Evolutionary conservation across 1,139 yeast genomes (phyloP), one percentile per base, ranked within the genome.

Genomic region (Tardiomyces digboiensis): DNA sequence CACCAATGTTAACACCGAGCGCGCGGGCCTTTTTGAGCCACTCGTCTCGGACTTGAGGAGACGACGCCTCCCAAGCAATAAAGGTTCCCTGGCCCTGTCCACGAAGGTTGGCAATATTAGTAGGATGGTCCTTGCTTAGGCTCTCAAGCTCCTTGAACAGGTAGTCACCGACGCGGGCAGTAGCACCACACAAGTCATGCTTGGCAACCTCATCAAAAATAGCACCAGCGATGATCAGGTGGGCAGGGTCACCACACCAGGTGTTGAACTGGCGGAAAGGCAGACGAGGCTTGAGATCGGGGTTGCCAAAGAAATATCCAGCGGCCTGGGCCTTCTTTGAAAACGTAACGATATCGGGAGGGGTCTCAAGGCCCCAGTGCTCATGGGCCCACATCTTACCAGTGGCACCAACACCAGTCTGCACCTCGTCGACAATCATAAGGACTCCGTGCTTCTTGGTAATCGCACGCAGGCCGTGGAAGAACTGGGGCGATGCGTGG

Each of bases 221-320:
- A 51, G 83, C 76, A 52, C 80, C 78, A 45, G 89, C 82, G 59
- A 84, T 72, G 54, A 82, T 68, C 59, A 84, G 76, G 67, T 82
- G 78, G 49, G 87, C 79, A 60, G 91, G 88, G 70, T 83, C 94
- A 55, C 94, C 94, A 65, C 89, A 82, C 94, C 94, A 83, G 49
- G 94, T 83, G 77, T 83, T 83, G 74, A 83, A 83, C 71, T 83
- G 91, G 64, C 93, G 80, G 73, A 80, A 83, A 40, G 93, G 78
- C 62, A 70, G 58, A 62, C 76, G 72, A 53, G 94, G 94, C 51
- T 81, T 72, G 52, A 84, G 66, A 52, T 77, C 81, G 37, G 82
- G 78, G 68, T 80, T 76, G 56, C 76, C 75, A 75, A 78, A 84
- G 72, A 74, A 83, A 75, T 79, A 84, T 45, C 94, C 94, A 37